Conservation (phyloP, 2,329 filamentous ascomycete genomes). For the Huntiella abstrusa region DNA sequence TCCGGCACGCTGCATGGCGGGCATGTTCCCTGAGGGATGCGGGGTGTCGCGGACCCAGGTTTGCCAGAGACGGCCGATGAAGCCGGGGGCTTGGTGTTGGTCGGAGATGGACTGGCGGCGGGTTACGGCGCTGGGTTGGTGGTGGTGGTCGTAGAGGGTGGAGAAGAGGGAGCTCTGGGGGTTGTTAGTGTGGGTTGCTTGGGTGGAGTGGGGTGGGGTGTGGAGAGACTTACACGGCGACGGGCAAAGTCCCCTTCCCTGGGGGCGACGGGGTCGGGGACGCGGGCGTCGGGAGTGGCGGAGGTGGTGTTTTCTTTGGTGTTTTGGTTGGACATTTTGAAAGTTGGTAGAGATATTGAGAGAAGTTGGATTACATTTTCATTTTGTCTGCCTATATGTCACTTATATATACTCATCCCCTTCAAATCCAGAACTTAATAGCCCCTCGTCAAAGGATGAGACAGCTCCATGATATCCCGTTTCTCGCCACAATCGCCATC, state of each 20-base stretch:
- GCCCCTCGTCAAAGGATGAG: too few species aligned
- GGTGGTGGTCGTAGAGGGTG: conserved; percentile 31
- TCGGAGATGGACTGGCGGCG: conserved; percentile 37
- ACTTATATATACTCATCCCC: too few species aligned
- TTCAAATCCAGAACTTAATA: too few species aligned
- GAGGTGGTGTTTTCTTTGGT: background rate
- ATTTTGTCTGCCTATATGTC: too few species aligned
- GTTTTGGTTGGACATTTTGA: too few species aligned
- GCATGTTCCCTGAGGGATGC: too few species aligned
- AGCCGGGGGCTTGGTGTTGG: conserved; percentile 28
- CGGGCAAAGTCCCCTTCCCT: background rate
- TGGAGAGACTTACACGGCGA: conserved; percentile 5
- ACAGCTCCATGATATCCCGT: too few species aligned
- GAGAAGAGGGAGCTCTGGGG: conserved; percentile 22
- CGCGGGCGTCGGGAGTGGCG: background rate
- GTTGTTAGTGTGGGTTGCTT: background rate
- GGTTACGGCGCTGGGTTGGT: conserved; percentile 23
- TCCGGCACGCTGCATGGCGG: too few species aligned
- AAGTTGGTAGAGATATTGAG: too few species aligned
- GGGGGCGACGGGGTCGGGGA: background rate
- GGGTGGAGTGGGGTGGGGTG: background rate
- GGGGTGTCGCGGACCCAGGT: conserved; percentile 13
- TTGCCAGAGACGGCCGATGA: conserved; percentile 37
- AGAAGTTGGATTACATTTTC: too few species aligned
- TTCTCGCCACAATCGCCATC: too few species aligned